These are phyloP conservation scores for Neocallimastix lanati DNA, from an alignment of 192 early-diverging fungal genomes.

Conservation along the genomic window DNA sequence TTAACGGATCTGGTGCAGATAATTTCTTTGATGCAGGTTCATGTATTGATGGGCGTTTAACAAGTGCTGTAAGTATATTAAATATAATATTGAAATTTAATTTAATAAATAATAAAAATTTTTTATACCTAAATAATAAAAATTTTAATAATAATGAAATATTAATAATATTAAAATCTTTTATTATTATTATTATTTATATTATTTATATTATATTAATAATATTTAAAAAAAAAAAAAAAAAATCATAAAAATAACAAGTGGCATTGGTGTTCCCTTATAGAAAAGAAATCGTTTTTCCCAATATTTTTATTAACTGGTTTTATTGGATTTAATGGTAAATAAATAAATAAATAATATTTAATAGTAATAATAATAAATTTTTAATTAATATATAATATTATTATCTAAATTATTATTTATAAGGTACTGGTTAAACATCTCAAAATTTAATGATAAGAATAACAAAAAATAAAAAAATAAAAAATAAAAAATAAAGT, in stretches of 20 bases:
- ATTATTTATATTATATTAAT: too few species aligned
- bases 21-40: conserved; percentile 57
- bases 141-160: too few species aligned
- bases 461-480: background rate
- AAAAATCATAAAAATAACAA: background rate
- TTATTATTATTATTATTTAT: too few species aligned
- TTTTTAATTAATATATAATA: background rate
- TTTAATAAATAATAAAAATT: background rate
- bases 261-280: conserved; percentile 42
- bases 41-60: conserved; percentile 79
- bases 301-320: conserved; percentile 74
- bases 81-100: background rate
- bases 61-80: background rate
- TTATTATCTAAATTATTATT: background rate
- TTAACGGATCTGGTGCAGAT: conserved; percentile 90
- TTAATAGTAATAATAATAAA: background rate
- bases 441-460: background rate
- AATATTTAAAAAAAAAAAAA: too few species aligned
- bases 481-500: too few species aligned
- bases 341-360: background rate
- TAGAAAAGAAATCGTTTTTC: conserved; percentile 88
- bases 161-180: too few species aligned
- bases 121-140: too few species aligned
- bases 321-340: conserved; percentile 27
- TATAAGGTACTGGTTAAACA: background rate